Evolutionary conservation across 805 yeast genomes (phyloP).

Genomic region (Zygotorulaspora sp.): DNA sequence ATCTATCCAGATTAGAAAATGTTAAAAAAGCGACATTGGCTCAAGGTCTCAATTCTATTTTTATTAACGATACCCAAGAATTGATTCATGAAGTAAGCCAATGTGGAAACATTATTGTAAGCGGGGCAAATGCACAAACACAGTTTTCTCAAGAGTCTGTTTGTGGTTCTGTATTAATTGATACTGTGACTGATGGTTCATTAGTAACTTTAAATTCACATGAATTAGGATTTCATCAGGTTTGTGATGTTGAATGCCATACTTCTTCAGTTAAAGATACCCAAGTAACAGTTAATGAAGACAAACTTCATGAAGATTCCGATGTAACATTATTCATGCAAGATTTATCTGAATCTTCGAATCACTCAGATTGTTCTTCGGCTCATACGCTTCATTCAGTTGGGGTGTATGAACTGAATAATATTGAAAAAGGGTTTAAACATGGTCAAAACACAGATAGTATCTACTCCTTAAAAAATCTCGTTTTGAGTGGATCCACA

Average conservation of each 20-base stretch:
- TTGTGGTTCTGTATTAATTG: slow-evolving; percentile 14
- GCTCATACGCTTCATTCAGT: slow-evolving; percentile 13
- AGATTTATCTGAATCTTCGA: slow-evolving; percentile 11
- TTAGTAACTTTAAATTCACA: slow-evolving; percentile 17
- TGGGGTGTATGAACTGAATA: slow-evolving; percentile 3
- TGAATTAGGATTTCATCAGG: slow-evolving; percentile 28
- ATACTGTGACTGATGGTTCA: slow-evolving; percentile 17
- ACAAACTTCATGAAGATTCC: slow-evolving; percentile 8
- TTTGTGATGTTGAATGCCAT: slow-evolving; percentile 20
- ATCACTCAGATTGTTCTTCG: slow-evolving; percentile 12
- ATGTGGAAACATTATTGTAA: slow-evolving; percentile 29
- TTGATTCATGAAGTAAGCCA: slow-evolving; percentile 16
- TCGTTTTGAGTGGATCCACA: slow-evolving; percentile 21
- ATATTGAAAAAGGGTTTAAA: slow-evolving; percentile 6
- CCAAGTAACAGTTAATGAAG: slow-evolving; percentile 6
- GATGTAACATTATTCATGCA: slow-evolving; percentile 9
- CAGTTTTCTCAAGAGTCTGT: slow-evolving; percentile 5
- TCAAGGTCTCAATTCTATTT: slow-evolving; percentile 21
- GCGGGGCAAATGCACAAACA: slow-evolving; percentile 6
- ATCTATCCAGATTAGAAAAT: slow-evolving; percentile 16
- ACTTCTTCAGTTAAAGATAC: slow-evolving; percentile 2
- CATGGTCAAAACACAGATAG: slow-evolving; percentile 6
- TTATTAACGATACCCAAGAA: slow-evolving; percentile 6
- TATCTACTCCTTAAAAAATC: slow-evolving; percentile 17
- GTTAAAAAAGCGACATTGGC: slow-evolving; percentile 20